These are phyloP conservation scores for Cucumis hystrix DNA, from an alignment of 306 rosid species.

Conservation along the genomic window DNA sequence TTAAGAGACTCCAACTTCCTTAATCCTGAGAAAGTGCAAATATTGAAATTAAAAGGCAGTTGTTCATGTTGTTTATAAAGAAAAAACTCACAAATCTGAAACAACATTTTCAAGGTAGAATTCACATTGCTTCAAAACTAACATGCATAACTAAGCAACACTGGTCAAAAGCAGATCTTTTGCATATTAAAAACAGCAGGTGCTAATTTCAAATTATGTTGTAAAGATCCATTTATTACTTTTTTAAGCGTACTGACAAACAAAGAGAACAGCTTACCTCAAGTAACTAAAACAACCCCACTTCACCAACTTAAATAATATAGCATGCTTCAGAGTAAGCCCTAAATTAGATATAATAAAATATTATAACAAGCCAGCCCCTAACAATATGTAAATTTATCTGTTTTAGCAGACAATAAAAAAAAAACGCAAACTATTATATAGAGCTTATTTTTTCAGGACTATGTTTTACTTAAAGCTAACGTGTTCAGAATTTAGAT, in stretches of 20 bases:
- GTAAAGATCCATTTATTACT: background rate
- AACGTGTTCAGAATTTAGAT: background rate
- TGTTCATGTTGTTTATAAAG: background rate
- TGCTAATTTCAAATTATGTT: background rate
- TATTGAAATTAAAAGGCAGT: background rate
- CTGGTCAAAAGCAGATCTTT: background rate
- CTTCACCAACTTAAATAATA: background rate
- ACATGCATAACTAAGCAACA: background rate
- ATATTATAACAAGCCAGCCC: background rate
- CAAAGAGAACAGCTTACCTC: background rate
- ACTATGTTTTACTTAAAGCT: background rate
- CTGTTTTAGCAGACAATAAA: background rate
- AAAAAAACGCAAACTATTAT: background rate
- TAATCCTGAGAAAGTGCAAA: constrained; percentile 41
- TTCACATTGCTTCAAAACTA: background rate
- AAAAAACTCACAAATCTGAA: background rate
- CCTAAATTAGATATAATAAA: background rate
- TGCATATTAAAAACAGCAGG: background rate
- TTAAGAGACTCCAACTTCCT: constrained; percentile 76
- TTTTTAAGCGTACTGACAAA: background rate
- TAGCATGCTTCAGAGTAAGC: no score
- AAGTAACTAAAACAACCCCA: background rate
- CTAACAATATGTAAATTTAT: background rate
- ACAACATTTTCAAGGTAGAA: background rate
- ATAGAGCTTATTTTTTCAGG: background rate